Evolutionary conservation across 352 stramenopile genomes (phyloP), one percentile per base, ranked within the genome.

Genomic region (Globisporangium nagaii): DNA sequence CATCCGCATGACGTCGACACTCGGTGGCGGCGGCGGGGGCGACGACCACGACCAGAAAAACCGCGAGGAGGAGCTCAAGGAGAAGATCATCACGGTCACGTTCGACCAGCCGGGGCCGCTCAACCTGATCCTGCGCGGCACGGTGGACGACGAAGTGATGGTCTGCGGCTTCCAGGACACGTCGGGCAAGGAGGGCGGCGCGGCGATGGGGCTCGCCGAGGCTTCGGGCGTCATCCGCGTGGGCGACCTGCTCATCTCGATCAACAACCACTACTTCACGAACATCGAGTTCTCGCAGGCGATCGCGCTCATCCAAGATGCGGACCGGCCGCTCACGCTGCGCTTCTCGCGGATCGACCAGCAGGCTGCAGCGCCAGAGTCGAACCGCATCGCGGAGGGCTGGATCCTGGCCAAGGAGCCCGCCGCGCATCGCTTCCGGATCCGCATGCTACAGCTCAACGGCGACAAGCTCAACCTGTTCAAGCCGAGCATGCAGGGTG

Each of bases 91-190:
- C 20, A 95, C 84, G 0, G 81, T 95, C 45, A 93, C 83, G 45
- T 95, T 95, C 46, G 84, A 95, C 36, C 79, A 91, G 40, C 71
- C 79, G 0, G 80, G 84, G 0, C 62, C 78, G 2, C 60, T 95
- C 36, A 72, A 89, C 30, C 59, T 95, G 15, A 79, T 89, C 53
- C 58, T 95, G 5, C 71, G 83, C 56, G 82, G 82, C 39, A 95
- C 85, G 1, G 84, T 95, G 20, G 85, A 95, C 52, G 85, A 92
- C 56, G 84, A 93, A 58, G 83, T 95, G 53, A 91, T 95, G 79
- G 82, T 95, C 4, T 90, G 80, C 30, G 85, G 85, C 6, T 93
- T 95, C 63, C 67, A 87, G 51, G 60, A 84, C 20, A 57, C 62
- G 3, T 58, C 47, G 3, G 58, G 56, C 0, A 42, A 40, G n/a